These are phyloP conservation scores for Pueraria montana DNA, from an alignment of 306 rosid species.

Conservation along the genomic window DNA sequence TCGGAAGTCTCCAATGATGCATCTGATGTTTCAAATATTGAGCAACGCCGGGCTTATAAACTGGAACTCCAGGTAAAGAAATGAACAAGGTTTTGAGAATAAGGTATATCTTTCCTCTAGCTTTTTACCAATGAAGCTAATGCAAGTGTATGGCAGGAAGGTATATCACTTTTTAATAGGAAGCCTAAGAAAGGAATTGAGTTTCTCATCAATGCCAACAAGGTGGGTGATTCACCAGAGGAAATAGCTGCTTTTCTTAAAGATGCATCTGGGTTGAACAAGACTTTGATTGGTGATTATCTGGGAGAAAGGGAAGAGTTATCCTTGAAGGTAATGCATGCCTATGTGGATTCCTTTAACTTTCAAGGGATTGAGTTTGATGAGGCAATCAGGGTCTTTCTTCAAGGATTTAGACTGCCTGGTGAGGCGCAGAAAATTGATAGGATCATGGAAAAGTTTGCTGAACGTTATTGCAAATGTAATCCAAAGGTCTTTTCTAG, in stretches of 20 bases:
- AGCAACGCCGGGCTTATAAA: constrained; percentile 98
- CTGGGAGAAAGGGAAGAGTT: constrained; percentile 98
- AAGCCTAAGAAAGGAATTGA: constrained; percentile 98
- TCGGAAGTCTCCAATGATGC: constrained; percentile 82
- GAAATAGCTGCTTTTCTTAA: constrained; percentile 93
- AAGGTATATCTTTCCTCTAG: constrained; percentile 40
- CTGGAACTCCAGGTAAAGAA: constrained; percentile 94
- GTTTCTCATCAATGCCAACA: constrained; percentile 94
- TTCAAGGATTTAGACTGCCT: constrained; percentile 96
- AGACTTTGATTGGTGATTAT: constrained; percentile 94
- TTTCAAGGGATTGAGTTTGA: constrained; percentile 95
- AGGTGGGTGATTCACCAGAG: constrained; percentile 94
- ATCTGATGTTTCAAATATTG: constrained; percentile 88
- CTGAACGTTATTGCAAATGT: constrained; percentile 97
- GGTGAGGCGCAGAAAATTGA: constrained; percentile 99
- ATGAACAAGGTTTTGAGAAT: constrained; percentile 36
- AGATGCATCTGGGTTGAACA: constrained; percentile 97
- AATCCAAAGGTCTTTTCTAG: constrained; percentile 91
- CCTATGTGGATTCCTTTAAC: constrained; percentile 95
- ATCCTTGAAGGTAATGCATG: constrained; percentile 94
- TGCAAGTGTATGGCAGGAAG: constrained; percentile 94
- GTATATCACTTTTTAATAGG: constrained; percentile 96
- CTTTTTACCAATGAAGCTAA: constrained; percentile 55
- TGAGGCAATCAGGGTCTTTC: constrained; percentile 93
- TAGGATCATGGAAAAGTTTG: constrained; percentile 98